phyloP scores from a whole-genome alignment of 805 yeast species.

The Zygoascus flipseniorum region DNA sequence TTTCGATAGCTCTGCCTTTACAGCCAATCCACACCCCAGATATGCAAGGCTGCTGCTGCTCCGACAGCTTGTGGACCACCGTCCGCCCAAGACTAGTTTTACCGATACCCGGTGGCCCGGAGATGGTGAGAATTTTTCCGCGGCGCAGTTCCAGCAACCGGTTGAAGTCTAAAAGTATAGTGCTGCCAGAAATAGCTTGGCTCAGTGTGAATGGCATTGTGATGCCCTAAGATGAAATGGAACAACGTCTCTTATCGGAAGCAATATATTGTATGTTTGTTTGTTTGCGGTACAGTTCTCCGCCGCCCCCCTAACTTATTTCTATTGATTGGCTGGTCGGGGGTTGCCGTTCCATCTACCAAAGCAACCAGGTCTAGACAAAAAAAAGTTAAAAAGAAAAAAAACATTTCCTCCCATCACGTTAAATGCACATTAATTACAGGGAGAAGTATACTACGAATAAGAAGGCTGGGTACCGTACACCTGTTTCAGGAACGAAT shows the following conservation, averaged over 20 bases:
- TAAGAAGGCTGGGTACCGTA: neutral
- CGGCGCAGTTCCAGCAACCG: neutral
- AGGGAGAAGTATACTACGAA: too few relatives aligned
- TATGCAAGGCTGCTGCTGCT: neutral
- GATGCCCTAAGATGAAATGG: neutral
- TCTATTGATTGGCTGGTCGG: too few relatives aligned
- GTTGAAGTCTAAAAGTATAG: neutral
- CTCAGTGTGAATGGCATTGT: neutral
- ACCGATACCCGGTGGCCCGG: neutral
- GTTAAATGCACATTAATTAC: too few relatives aligned
- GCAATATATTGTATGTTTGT: too few relatives aligned
- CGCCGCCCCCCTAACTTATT: too few relatives aligned
- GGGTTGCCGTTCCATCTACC: too few relatives aligned
- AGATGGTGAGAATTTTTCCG: neutral
- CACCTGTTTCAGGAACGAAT: neutral
- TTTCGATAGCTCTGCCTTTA: neutral
- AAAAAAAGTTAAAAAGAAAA: too few relatives aligned
- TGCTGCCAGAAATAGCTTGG: neutral
- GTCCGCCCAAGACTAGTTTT: neutral
- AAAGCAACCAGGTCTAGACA: too few relatives aligned
- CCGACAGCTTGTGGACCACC: neutral
- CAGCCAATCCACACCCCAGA: neutral
- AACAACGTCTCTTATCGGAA: too few relatives aligned
- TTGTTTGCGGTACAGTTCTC: too few relatives aligned
- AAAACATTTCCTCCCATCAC: too few relatives aligned